Conservation (phyloP, 1,284 basidiomycete genomes). For the Cronartium quercuum region DNA sequence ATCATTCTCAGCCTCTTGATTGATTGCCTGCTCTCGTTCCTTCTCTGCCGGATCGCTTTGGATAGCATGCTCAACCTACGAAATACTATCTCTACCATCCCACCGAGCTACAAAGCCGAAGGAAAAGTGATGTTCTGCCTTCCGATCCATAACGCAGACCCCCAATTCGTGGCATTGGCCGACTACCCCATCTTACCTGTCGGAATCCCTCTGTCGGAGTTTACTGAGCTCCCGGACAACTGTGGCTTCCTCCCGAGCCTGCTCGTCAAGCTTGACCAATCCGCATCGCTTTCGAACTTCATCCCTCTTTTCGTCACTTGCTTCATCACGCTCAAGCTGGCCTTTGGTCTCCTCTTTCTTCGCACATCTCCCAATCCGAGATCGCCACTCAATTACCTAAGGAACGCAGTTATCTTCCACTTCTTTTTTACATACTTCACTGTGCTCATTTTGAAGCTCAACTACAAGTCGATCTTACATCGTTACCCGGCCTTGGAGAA, state of each 20-base stretch:
- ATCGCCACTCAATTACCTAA: conserved; percentile 25
- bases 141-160: conserved; percentile 1
- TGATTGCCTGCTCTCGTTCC: conserved; percentile 22
- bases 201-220: not conserved
- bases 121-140: conserved; percentile 26
- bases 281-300: not conserved
- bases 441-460: conserved; percentile 10
- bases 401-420: conserved; percentile 14
- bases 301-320: conserved; percentile 27
- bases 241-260: conserved; percentile 23
- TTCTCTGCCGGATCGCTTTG: conserved; percentile 15
- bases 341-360: conserved; percentile 22
- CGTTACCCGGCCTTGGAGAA: conserved; percentile 25
- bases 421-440: conserved; percentile 19
- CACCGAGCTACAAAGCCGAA: conserved; percentile 9
- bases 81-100: conserved; percentile 11
- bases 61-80: conserved; percentile 25
- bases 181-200: conserved; percentile 21
- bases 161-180: not conserved
- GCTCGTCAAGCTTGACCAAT: conserved; percentile 18
- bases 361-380: conserved; percentile 23
- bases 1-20: conserved; percentile 19
- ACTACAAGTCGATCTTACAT: conserved; percentile 26
- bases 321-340: conserved; percentile 32
- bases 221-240: conserved; percentile 22